Evolutionary conservation across 2,329 filamentous ascomycete species (phyloP), one percentile per base, ranked within the genome.

Genomic region (Huntiella savannae): DNA sequence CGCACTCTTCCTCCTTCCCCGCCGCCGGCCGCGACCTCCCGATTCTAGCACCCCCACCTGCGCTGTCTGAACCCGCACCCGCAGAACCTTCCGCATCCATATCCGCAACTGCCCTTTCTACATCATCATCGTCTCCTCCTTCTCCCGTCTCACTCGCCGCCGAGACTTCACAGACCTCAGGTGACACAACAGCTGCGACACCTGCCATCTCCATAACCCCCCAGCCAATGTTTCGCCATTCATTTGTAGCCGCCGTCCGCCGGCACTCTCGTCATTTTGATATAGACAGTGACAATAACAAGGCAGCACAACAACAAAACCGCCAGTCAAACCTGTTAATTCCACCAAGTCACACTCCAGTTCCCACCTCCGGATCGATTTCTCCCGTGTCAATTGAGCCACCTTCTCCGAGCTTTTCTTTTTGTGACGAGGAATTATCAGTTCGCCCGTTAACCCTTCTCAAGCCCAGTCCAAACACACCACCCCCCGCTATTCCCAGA

Each of bases 381-480:
- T 43, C 33, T 38, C 15, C 16, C 22, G 19, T 10, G 6, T 43
- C 12, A 19, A 35, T 46, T 17, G 41, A 47, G 4, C 48, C 48
- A 4, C 40, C 44, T 35, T 47, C 44, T 22, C 48, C 48, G 10
- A 45, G 36, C 4, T 50, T 50, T 19, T 44, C 35, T 22, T 50
- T 50, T 19, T 50, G 44, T 16, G 36, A 32, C n/a, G 45, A 50
- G 43, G 17, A 50, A 33, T 22, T 47, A 15, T 37, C 28, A 3
- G 40, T 50, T 10, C 41, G 36, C 11, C 17, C 33, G 12, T 38
- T 43, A n/a, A 43, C 33, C 10, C 16, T 32, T 11, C 35, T 36
- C 39, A 10, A 38, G 8, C 8, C 33, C 34, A 10, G 35, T n/a
- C 8, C 33, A 19, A 13, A 15, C 35, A n/a, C 33, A 3, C n/a